These are phyloP conservation scores for Marasmius oreades DNA, from an alignment of 1,284 basidiomycete genomes.

Conservation along the genomic window DNA sequence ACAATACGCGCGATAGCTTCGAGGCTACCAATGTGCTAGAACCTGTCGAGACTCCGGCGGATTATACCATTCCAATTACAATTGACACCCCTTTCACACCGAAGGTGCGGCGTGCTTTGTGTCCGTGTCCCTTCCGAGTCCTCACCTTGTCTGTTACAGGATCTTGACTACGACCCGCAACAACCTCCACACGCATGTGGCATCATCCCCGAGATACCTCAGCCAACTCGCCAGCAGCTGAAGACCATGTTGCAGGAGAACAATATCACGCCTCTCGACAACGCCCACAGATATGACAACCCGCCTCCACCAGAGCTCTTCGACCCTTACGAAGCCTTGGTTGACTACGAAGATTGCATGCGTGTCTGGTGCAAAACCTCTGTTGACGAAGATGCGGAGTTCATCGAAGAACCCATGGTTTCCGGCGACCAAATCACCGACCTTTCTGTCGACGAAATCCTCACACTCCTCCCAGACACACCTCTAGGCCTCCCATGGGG, in stretches of 20 bases:
- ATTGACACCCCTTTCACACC: not conserved
- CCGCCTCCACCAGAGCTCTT: not conserved
- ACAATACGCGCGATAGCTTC: not conserved
- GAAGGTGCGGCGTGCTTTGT: not conserved
- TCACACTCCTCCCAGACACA: not conserved
- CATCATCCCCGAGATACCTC: not conserved
- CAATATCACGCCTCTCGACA: not conserved
- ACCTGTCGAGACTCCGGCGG: not conserved
- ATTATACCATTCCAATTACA: not conserved
- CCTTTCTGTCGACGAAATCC: not conserved
- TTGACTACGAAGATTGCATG: constrained; percentile 1
- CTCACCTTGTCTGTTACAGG: not conserved
- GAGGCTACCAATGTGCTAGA: not conserved
- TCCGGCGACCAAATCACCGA: not conserved
- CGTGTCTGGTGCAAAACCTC: not conserved
- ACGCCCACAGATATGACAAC: not conserved
- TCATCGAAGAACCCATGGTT: not conserved
- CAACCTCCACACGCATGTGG: not conserved
- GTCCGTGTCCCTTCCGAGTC: not conserved
- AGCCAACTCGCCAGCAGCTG: not conserved
- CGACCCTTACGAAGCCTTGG: not conserved
- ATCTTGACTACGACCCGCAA: not conserved
- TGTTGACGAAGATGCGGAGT: not conserved
- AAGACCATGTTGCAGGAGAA: not conserved
- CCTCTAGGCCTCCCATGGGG: not conserved